Conservation (phyloP, 2,329 filamentous ascomycete genomes). For the Phyllosticta citribraziliensis region DNA sequence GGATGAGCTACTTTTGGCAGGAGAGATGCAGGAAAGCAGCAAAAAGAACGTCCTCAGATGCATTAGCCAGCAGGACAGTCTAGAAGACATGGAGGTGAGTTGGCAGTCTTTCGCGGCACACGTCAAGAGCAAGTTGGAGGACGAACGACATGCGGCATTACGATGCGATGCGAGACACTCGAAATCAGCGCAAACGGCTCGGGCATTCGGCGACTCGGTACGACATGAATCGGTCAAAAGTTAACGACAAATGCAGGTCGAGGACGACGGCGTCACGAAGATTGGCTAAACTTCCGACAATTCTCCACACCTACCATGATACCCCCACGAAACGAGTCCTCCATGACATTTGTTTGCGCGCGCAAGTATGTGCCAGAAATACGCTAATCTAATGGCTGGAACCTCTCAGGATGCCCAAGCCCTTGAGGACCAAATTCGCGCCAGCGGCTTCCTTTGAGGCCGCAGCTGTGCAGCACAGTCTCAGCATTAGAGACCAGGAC, state of each 20-base stretch:
- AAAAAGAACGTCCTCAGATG: slow-evolving; percentile 97
- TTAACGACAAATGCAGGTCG: slow-evolving; percentile 21
- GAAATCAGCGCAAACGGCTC: not conserved
- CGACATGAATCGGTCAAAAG: not conserved
- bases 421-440: slow-evolving; percentile 4
- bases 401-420: not conserved
- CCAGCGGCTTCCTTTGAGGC: not conserved
- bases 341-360: slow-evolving; percentile 1
- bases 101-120: not conserved
- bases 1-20: slow-evolving; percentile 87
- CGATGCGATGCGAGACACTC: not conserved
- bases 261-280: slow-evolving; percentile 29
- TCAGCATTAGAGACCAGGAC: not conserved
- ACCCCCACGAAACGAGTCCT: not conserved
- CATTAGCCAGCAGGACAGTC: slow-evolving; percentile 92
- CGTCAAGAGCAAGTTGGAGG: not conserved
- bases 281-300: slow-evolving; percentile 4
- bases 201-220: not conserved
- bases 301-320: not conserved
- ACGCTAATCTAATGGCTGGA: not conserved
- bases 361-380: not conserved
- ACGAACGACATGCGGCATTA: not conserved
- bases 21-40: slow-evolving; percentile 96
- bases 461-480: not conserved
- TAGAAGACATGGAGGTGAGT: slow-evolving; percentile 99